phyloP scores from a whole-genome alignment of 2,329 filamentous ascomycete genomes.

The Onygena corvina region DNA sequence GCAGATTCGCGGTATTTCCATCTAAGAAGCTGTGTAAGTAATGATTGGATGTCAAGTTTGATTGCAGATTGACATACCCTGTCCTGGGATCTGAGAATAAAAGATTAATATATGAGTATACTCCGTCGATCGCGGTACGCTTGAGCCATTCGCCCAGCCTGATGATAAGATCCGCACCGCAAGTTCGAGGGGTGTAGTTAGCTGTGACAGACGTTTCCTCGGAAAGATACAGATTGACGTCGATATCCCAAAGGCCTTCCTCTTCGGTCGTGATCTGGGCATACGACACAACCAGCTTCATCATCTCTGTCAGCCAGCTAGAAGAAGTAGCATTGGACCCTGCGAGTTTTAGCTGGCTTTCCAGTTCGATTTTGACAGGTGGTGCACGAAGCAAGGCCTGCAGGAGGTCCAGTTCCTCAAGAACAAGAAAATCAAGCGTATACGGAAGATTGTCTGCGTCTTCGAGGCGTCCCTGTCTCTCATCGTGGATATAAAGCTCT shows the following conservation, averaged over 20 bases:
- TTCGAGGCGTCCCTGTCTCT: constrained; percentile 76
- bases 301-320: constrained; percentile 75
- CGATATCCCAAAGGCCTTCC: constrained; percentile 90
- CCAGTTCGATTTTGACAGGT: constrained; percentile 79
- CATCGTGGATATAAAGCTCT: constrained; percentile 72
- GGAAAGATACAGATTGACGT: constrained; percentile 87
- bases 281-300: constrained; percentile 74
- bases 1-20: constrained; percentile 66
- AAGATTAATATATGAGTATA: constrained; percentile 63
- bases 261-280: constrained; percentile 86
- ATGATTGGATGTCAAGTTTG: constrained; percentile 12
- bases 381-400: constrained; percentile 81
- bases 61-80: constrained; percentile 22
- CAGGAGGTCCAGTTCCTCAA: constrained; percentile 91
- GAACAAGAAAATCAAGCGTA: constrained; percentile 80
- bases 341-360: constrained; percentile 56
- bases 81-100: constrained; percentile 48
- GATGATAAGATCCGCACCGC: constrained; percentile 81
- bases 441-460: constrained; percentile 87
- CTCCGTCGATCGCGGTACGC: constrained; percentile 60
- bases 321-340: constrained; percentile 50
- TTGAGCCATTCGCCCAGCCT: constrained; percentile 87
- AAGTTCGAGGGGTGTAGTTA: constrained; percentile 90
- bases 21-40: constrained; percentile 26
- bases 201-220: constrained; percentile 91